Conservation (phyloP, 305 asterid genomes). For the Solanum hybrid region DNA sequence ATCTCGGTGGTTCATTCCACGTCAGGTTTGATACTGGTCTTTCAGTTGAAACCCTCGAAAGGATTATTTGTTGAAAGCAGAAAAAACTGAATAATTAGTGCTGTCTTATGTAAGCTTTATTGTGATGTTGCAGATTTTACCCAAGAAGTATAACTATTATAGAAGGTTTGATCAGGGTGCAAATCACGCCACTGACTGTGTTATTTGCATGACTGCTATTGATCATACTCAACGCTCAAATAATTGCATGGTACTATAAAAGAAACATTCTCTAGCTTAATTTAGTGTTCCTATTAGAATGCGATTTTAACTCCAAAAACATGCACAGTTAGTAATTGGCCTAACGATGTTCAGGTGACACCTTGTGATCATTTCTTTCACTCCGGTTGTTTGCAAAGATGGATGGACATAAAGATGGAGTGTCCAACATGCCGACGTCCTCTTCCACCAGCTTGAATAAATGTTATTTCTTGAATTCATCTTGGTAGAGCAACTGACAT, state of each 20-base stretch:
- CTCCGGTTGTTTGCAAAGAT: constrained; percentile 78
- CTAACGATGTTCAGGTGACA: constrained; percentile 44
- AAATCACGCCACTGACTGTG: constrained; percentile 65
- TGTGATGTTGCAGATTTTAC: constrained; percentile 58
- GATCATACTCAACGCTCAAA: constrained; percentile 56
- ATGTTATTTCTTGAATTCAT: constrained; percentile 12
- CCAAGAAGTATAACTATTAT: constrained; percentile 82
- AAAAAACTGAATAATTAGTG: background rate
- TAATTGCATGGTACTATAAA: constrained; percentile 66
- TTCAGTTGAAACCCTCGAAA: background rate
- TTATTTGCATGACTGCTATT: constrained; percentile 88
- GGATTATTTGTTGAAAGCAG: background rate
- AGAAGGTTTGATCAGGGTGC: constrained; percentile 61
- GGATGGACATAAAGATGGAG: constrained; percentile 99
- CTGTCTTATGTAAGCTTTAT: background rate
- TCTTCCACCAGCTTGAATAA: constrained; percentile 80
- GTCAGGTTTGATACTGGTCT: constrained; percentile 42
- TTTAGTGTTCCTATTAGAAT: background rate
- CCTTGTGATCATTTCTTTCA: constrained; percentile 99
- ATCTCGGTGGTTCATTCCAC: constrained; percentile 93
- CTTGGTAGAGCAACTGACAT: background rate
- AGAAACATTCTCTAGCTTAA: background rate
- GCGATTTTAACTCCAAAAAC: constrained; percentile 7
- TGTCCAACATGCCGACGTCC: constrained; percentile 97
- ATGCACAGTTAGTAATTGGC: background rate